Evolutionary conservation across 2,329 filamentous ascomycete species (phyloP).

Genomic region (Penicillium sp.): DNA sequence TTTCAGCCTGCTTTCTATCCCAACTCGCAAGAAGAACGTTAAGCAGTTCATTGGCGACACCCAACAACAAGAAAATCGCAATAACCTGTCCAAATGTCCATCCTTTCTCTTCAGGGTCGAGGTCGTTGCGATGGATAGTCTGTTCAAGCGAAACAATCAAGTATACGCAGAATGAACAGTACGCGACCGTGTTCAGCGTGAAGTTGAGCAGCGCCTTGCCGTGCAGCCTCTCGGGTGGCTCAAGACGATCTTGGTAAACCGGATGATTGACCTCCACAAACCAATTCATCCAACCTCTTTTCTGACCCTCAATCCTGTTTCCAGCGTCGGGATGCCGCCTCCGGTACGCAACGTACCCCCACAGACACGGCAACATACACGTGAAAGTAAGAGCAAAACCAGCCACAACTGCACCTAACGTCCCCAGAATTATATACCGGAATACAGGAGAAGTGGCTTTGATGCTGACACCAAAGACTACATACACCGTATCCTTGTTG

Average conservation of each 20-base stretch:
- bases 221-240: slow-evolving; percentile 2
- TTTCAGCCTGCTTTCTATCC: slow-evolving; percentile 12
- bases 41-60: slow-evolving; percentile 19
- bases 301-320: background rate
- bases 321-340: slow-evolving; percentile 3
- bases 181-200: slow-evolving; percentile 15
- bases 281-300: slow-evolving; percentile 9
- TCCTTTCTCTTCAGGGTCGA: slow-evolving; percentile 14
- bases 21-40: slow-evolving; percentile 20
- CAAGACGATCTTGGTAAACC: background rate
- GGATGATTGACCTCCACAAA: slow-evolving; percentile 4
- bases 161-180: slow-evolving; percentile 18
- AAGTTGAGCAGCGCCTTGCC: slow-evolving; percentile 11
- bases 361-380: slow-evolving; percentile 17
- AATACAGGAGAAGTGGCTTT: slow-evolving; percentile 17
- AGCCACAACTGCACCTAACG: slow-evolving; percentile 6
- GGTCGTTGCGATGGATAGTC: slow-evolving; percentile 17
- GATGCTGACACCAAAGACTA: slow-evolving; percentile 20
- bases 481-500: slow-evolving; percentile 16
- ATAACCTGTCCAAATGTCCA: slow-evolving; percentile 22
- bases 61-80: slow-evolving; percentile 20
- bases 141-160: slow-evolving; percentile 23
- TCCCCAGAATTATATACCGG: slow-evolving; percentile 19
- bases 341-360: slow-evolving; percentile 1
- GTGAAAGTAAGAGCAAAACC: slow-evolving; percentile 13